phyloP scores from a whole-genome alignment of 106 monocot species.

The Apostasia ramifera region DNA sequence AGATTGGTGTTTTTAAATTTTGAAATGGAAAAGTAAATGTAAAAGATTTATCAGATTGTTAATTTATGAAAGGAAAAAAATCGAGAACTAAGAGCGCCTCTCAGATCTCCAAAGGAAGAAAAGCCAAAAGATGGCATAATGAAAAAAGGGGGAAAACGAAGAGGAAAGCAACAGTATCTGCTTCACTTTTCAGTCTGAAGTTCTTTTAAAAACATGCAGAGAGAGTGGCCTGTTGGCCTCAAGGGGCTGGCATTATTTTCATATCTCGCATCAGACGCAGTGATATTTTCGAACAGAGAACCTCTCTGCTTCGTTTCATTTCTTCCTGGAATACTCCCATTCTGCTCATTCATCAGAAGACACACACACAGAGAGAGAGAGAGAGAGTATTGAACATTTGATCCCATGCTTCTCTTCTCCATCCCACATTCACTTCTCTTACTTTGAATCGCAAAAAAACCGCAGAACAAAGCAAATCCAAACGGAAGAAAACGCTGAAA shows the following conservation, averaged over 20 bases:
- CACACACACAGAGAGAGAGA: too few relatives aligned
- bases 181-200: neutral
- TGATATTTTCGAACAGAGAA: neutral
- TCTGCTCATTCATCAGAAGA: neutral
- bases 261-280: too few relatives aligned
- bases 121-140: neutral
- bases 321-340: neutral
- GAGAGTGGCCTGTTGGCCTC: neutral
- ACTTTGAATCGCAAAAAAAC: neutral
- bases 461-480: neutral
- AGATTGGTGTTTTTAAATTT: too few relatives aligned
- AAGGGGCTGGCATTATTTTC: neutral
- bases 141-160: neutral
- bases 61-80: too few relatives aligned
- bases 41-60: too few relatives aligned
- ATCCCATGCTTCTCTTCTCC: neutral
- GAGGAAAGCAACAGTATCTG: neutral
- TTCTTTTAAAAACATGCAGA: too few relatives aligned
- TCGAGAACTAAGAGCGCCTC: neutral
- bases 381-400: neutral
- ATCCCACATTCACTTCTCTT: neutral
- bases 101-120: neutral
- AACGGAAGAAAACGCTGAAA: neutral
- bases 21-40: too few relatives aligned
- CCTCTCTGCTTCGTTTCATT: neutral